phyloP scores from a whole-genome alignment of 1,284 basidiomycete species.

The Ustilago hordei region DNA sequence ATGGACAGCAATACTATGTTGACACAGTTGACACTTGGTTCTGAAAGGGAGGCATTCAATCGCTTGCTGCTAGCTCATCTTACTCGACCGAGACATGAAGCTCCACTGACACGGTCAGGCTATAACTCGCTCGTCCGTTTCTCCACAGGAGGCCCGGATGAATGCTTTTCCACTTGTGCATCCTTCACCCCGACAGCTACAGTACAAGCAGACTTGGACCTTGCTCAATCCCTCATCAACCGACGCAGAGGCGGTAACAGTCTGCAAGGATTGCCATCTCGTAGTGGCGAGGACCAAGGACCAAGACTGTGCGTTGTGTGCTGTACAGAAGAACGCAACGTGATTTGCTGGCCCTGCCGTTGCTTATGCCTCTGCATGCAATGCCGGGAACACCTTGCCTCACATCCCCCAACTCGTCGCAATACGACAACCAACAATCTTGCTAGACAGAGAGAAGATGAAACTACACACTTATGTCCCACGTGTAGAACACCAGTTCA shows the following conservation, averaged over 20 bases:
- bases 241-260: slow-evolving; percentile 9
- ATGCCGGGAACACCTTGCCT: slow-evolving; percentile 61
- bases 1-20: slow-evolving; percentile 1
- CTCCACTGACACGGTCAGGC: slow-evolving; percentile 49
- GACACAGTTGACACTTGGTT: slow-evolving; percentile 21
- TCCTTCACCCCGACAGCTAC: neutral
- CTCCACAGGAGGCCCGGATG: neutral
- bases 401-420: slow-evolving; percentile 42
- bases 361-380: slow-evolving; percentile 66
- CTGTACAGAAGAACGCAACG: slow-evolving; percentile 54
- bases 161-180: neutral
- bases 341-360: slow-evolving; percentile 68
- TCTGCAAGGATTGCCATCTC: neutral
- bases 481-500: slow-evolving; percentile 60
- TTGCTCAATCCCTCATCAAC: slow-evolving; percentile 23
- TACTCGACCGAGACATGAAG: slow-evolving; percentile 19
- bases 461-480: slow-evolving; percentile 52
- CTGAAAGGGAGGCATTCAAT: slow-evolving; percentile 42
- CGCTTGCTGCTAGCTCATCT: slow-evolving; percentile 52
- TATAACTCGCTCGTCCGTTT: slow-evolving; percentile 34
- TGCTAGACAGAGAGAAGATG: slow-evolving; percentile 5
- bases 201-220: slow-evolving; percentile 17
- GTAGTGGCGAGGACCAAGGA: slow-evolving; percentile 22
- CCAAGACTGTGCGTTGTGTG: slow-evolving; percentile 39
- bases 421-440: neutral